Evolutionary conservation across 148 eudicot species (phyloP).

Genomic region (Chenopodium quinoa): DNA sequence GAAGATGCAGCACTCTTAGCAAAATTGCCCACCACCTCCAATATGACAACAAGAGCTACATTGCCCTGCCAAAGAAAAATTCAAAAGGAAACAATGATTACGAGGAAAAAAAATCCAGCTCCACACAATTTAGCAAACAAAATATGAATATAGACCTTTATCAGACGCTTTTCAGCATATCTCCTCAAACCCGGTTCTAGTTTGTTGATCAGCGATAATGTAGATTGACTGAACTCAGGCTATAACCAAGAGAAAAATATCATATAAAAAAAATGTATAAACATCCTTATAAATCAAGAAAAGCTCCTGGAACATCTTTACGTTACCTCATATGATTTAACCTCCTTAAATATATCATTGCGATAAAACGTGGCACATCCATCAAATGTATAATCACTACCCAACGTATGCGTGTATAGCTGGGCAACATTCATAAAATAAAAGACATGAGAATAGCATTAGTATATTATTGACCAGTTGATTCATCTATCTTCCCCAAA

Average conservation of each 20-base stretch:
- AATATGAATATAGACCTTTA: conserved; percentile 19
- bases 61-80: conserved; percentile 47
- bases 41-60: conserved; percentile 61
- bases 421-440: conserved; percentile 8
- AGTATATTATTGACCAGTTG: background rate
- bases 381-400: conserved; percentile 51
- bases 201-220: conserved; percentile 68
- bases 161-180: conserved; percentile 26
- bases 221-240: conserved; percentile 78
- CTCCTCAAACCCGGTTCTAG: conserved; percentile 30
- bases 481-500: background rate
- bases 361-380: conserved; percentile 97
- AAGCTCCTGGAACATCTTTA: background rate
- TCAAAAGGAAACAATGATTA: background rate
- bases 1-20: conserved; percentile 7
- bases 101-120: background rate
- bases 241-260: conserved; percentile 25
- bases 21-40: conserved; percentile 66
- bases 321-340: conserved; percentile 74
- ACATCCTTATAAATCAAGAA: background rate
- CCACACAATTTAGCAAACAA: background rate
- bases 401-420: conserved; percentile 29
- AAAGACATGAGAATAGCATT: conserved; percentile 6
- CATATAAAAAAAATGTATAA: background rate
- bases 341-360: conserved; percentile 64